Conservation (phyloP, 345 rosid species). For the Salix arbutifolia region DNA sequence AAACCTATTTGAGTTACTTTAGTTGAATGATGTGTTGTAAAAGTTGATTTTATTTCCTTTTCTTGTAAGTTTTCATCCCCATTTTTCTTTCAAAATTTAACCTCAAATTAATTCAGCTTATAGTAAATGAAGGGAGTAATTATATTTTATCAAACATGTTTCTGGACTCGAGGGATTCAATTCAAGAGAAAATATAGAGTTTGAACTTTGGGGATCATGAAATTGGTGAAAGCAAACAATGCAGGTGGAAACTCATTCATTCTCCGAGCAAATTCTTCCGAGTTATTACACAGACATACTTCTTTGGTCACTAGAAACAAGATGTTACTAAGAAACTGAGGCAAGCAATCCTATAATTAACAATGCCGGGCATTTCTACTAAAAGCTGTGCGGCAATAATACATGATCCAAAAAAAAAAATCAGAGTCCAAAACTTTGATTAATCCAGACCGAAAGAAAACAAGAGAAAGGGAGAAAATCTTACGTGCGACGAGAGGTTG, state of each 20-base stretch:
- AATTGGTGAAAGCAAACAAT: background rate
- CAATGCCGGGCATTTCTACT: no score
- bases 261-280: background rate
- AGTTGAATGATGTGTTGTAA: no score
- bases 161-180: background rate
- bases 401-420: no score
- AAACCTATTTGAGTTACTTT: background rate
- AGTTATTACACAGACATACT: background rate
- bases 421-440: no score
- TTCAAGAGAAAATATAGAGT: background rate
- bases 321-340: no score
- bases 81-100: background rate
- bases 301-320: no score
- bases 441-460: no score
- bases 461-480: no score
- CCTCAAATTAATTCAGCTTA: conserved; percentile 1
- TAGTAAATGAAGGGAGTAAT: background rate
- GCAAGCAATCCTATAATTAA: no score
- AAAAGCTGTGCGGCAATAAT: no score
- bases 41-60: background rate
- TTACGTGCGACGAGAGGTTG: no score
- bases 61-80: background rate
- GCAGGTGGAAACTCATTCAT: background rate
- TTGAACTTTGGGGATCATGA: background rate
- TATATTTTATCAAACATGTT: background rate